Percentiles rank a stretch among this genome's conserved stretches.
phyloP scores from a whole-genome alignment of 129 eudicot species.

The Arctium lappa region DNA sequence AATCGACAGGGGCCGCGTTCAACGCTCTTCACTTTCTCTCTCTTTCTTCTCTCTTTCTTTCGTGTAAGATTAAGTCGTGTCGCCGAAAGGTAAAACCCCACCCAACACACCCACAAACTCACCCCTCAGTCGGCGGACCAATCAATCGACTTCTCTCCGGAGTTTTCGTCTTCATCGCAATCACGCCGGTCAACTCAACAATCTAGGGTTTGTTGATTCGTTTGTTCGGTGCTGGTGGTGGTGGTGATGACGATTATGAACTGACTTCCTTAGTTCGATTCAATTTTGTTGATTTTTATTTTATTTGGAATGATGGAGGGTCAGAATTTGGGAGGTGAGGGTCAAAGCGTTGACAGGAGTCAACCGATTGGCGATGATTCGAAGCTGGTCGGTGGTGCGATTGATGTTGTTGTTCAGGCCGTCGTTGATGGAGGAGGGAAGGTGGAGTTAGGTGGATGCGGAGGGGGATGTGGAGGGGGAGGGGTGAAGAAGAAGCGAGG shows the following conservation, averaged over 20 bases:
- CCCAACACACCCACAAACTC: slow-evolving; percentile 38
- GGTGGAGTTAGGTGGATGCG: slow-evolving; percentile 26
- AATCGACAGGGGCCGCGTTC: slow-evolving; percentile 38
- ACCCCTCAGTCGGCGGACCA: slow-evolving; percentile 23
- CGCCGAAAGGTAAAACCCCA: slow-evolving; percentile 59
- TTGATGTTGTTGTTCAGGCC: neutral
- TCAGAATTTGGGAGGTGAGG: slow-evolving; percentile 20
- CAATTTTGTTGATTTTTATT: neutral
- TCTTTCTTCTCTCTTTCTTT: slow-evolving; percentile 11
- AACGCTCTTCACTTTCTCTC: slow-evolving; percentile 28
- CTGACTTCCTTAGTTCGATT: slow-evolving; percentile 1
- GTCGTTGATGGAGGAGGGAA: slow-evolving; percentile 14
- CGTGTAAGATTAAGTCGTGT: slow-evolving; percentile 35
- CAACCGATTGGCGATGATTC: slow-evolving; percentile 26
- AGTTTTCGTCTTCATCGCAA: slow-evolving; percentile 8
- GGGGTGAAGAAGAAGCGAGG: slow-evolving; percentile 69
- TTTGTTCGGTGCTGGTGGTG: neutral
- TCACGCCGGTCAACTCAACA: slow-evolving; percentile 32
- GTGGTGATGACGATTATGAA: neutral
- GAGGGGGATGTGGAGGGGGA: neutral
- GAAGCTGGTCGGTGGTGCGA: slow-evolving; percentile 37
- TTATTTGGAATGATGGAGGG: slow-evolving; percentile 19
- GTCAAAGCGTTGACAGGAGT: slow-evolving; percentile 11
- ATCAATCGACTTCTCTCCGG: slow-evolving; percentile 2
- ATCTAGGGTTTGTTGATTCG: slow-evolving; percentile 41